These are phyloP conservation scores for Obelidium mucronatum DNA, from an alignment of 192 early-diverging fungal species.

Conservation along the genomic window DNA sequence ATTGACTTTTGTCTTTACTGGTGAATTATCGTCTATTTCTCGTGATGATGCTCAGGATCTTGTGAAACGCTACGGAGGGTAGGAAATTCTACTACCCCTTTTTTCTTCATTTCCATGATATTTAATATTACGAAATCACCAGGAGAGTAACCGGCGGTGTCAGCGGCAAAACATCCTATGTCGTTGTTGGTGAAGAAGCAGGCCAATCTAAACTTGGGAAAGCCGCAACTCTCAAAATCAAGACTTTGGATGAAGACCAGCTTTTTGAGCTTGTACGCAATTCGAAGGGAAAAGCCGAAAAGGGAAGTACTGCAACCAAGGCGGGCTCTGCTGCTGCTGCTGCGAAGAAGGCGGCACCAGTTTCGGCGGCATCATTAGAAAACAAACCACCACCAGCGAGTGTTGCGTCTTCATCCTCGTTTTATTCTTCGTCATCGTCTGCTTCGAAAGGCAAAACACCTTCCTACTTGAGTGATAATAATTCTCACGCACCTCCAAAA, in stretches of 20 bases:
- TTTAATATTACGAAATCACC: too few relatives aligned
- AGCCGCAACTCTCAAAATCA: constrained; percentile 70
- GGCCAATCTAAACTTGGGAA: constrained; percentile 87
- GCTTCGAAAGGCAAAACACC: constrained; percentile 26
- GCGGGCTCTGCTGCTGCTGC: constrained; percentile 36
- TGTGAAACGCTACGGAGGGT: constrained; percentile 89
- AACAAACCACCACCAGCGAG: background rate
- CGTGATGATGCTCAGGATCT: constrained; percentile 82
- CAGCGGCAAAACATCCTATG: constrained; percentile 84
- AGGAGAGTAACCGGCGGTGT: constrained; percentile 77
- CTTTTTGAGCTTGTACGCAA: constrained; percentile 78
- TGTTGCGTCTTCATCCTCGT: constrained; percentile 3
- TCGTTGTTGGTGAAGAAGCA: constrained; percentile 87
- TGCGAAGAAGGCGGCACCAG: constrained; percentile 34
- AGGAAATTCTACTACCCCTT: too few relatives aligned
- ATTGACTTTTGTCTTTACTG: constrained; percentile 92
- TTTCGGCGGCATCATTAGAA: background rate
- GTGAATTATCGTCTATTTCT: constrained; percentile 79
- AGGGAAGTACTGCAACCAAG: too few relatives aligned
- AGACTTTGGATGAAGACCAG: constrained; percentile 82
- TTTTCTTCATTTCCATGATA: too few relatives aligned
- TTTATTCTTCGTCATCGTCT: background rate
- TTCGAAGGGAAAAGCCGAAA: constrained; percentile 42
- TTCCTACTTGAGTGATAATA: too few relatives aligned
- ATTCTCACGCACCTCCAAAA: background rate